A percentile compares a stretch with the other conserved stretches of the same genome.
These are phyloP conservation scores for Acrocalymma vagum DNA, from an alignment of 2,329 filamentous ascomycete species.

Conservation along the genomic window DNA sequence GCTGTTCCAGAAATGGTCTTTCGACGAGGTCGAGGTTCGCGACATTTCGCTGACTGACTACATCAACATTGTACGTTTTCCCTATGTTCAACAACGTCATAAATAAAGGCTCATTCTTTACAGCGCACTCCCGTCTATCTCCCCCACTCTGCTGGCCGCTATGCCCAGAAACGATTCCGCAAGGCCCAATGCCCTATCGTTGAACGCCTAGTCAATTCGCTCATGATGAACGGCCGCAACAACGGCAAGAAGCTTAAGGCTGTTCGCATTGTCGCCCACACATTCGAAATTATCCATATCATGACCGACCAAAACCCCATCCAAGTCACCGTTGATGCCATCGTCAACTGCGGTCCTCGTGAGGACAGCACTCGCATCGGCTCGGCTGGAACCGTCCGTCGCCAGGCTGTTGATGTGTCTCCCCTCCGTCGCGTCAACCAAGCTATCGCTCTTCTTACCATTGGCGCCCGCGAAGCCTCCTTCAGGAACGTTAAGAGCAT, in stretches of 20 bases:
- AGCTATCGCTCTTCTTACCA: slow-evolving; percentile 97
- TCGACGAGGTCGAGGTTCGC: slow-evolving; percentile 98
- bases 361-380: slow-evolving; percentile 99
- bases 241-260: slow-evolving; percentile 99
- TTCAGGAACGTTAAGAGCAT: slow-evolving; percentile 99
- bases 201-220: slow-evolving; percentile 98
- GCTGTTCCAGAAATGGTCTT: slow-evolving; percentile 95
- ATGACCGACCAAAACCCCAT: slow-evolving; percentile 99
- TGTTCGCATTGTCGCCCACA: slow-evolving; percentile 96
- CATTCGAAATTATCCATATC: slow-evolving; percentile 99
- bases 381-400: slow-evolving; percentile 97
- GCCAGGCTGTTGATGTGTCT: slow-evolving; percentile 99
- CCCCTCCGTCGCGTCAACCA: slow-evolving; percentile 99
- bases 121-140: slow-evolving; percentile 97
- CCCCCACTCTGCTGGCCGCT: slow-evolving; percentile 96
- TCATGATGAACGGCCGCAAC: slow-evolving; percentile 99
- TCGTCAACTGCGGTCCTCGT: slow-evolving; percentile 99
- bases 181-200: slow-evolving; percentile 99
- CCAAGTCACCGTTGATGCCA: slow-evolving; percentile 97
- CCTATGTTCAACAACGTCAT: slow-evolving; percentile 78
- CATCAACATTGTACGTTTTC: slow-evolving; percentile 66
- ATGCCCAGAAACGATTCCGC: slow-evolving; percentile 98
- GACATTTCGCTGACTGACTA: slow-evolving; percentile 99
- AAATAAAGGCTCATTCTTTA: slow-evolving; percentile 99
- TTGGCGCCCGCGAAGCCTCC: slow-evolving; percentile 94